Evolutionary conservation across 2,329 filamentous ascomycete genomes (phyloP).

Genomic region (Sporothrix sp.): DNA sequence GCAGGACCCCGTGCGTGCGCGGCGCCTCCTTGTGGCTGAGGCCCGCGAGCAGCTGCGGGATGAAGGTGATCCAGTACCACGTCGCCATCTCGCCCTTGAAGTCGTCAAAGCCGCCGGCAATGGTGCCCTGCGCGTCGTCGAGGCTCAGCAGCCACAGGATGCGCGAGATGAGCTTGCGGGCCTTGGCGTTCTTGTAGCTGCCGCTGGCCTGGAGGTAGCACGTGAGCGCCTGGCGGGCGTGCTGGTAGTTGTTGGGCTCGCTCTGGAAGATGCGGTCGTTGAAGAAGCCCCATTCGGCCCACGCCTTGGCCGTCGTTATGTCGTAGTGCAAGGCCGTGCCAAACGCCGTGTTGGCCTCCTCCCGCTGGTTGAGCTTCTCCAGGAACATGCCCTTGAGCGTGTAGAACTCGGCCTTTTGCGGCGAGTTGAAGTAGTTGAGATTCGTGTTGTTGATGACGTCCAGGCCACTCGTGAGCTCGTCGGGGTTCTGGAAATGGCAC

Average conservation of each 20-base stretch:
- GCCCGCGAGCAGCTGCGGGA: conserved; percentile 88
- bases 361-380: conserved; percentile 82
- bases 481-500: conserved; percentile 93
- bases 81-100: conserved; percentile 96
- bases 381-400: conserved; percentile 99
- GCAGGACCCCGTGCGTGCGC: conserved; percentile 74
- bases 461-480: conserved; percentile 81
- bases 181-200: conserved; percentile 95
- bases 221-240: conserved; percentile 83
- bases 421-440: conserved; percentile 90
- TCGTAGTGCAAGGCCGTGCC: conserved; percentile 94
- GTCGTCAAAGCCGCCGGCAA: conserved; percentile 81
- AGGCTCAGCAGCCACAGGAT: conserved; percentile 94
- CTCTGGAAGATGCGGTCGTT: conserved; percentile 95
- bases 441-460: conserved; percentile 99
- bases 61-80: conserved; percentile 99
- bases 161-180: conserved; percentile 81
- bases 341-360: conserved; percentile 87
- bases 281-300: conserved; percentile 99
- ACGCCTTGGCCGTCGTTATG: conserved; percentile 88
- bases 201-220: conserved; percentile 95
- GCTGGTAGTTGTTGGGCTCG: conserved; percentile 68
- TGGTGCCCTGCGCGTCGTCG: conserved; percentile 74
- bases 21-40: conserved; percentile 84
- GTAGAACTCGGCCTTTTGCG: conserved; percentile 98